Percentiles rank a stretch among this genome's conserved stretches.
Evolutionary conservation across 2,329 filamentous ascomycete genomes (phyloP).

Genomic region (Thielaviopsis musarum): DNA sequence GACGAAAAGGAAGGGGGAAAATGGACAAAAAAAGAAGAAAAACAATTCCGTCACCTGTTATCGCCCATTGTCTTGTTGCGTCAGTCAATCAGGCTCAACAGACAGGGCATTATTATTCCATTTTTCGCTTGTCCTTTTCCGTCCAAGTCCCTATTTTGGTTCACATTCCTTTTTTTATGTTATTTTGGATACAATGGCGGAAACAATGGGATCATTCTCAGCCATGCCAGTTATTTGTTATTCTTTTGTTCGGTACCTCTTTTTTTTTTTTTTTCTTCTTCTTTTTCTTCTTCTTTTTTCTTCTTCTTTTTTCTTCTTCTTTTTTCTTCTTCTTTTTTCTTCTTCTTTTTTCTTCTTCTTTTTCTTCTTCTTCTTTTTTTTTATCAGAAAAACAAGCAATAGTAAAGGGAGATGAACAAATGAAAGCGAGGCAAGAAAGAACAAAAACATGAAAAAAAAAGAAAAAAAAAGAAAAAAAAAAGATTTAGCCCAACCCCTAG

Average conservation of each 20-base stretch:
- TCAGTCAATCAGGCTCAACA: background rate
- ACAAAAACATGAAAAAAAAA: too few species aligned
- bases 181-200: background rate
- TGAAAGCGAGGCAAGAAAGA: too few species aligned
- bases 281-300: constrained; percentile 5
- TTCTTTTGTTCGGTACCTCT: background rate
- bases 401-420: background rate
- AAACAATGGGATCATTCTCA: background rate
- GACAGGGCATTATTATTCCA: too few species aligned
- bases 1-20: background rate
- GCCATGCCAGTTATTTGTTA: background rate
- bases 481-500: background rate
- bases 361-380: constrained; percentile 5
- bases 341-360: constrained; percentile 5
- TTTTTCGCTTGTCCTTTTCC: too few species aligned
- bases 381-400: too few species aligned
- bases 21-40: background rate
- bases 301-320: constrained; percentile 5
- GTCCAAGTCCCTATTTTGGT: background rate
- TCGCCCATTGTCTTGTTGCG: background rate
- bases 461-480: background rate
- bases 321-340: constrained; percentile 1
- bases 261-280: constrained; percentile 3
- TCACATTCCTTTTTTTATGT: background rate
- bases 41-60: background rate